Evolutionary conservation across 768 basidiomycete species (phyloP).

Genomic region (Amanita molliuscula): DNA sequence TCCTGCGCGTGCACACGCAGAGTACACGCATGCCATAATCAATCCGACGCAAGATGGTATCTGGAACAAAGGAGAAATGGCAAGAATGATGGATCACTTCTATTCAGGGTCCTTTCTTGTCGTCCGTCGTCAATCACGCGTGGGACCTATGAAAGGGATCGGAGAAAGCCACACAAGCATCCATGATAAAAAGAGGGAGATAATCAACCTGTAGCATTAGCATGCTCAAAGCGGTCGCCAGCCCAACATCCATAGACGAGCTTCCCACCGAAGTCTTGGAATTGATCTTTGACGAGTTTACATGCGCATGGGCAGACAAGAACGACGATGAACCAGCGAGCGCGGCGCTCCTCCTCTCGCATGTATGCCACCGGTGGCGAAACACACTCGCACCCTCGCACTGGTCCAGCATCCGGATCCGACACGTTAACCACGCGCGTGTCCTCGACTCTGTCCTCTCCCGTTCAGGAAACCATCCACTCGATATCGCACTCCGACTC

Average conservation of each 20-base stretch:
- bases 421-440: not conserved
- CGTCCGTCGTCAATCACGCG: no score
- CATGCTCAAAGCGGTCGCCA: not conserved
- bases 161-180: not conserved
- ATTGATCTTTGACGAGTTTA: constrained; percentile 5
- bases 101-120: no score
- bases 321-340: not conserved
- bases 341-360: constrained; percentile 2
- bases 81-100: no score
- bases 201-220: not conserved
- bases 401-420: constrained; percentile 3
- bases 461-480: not conserved
- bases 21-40: no score
- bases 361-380: constrained; percentile 5
- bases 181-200: not conserved
- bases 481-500: constrained; percentile 4
- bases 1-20: no score
- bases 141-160: no score
- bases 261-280: constrained; percentile 3
- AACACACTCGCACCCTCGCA: not conserved
- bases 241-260: not conserved
- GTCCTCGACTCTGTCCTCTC: not conserved
- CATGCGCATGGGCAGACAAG: not conserved
- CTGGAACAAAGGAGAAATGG: no score
- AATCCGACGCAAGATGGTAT: no score